Evolutionary conservation across 1,284 basidiomycete genomes (phyloP), one percentile per base, ranked within the genome.

Genomic region (Tilletia caries): DNA sequence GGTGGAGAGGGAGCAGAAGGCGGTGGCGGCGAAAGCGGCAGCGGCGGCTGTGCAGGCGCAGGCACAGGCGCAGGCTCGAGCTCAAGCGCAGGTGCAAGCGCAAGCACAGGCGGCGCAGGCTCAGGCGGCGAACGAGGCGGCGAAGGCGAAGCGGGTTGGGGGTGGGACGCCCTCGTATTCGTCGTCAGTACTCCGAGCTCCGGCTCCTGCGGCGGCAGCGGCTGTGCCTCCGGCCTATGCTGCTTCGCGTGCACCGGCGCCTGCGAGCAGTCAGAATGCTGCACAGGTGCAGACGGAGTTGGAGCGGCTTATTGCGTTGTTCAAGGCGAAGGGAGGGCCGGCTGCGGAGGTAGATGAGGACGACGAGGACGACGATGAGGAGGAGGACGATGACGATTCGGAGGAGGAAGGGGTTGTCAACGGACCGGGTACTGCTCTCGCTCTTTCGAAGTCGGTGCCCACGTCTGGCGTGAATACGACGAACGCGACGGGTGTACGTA

Each of bases 261-360:
- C n/a, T 29, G 13, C 52, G 25, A 54, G 5, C 52, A 54, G 29
- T 23, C 23, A 54, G 52, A 70, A 67, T 72, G 65, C 41, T 73
- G 37, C 34, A 65, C 58, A 62, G n/a, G 58, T 78, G 62, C 75
- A 78, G 66, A 70, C 74, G 20, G 75, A 78, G 50, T 52, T 78
- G 37, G 77, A 78, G 52, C 74, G 75, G 46, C 71, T 78, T 12
- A 73, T 78, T 20, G 77, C 77, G 4, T 75, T 74, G 67, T 73
- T 78, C 2, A 73, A 74, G n/a, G 71, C 71, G 25, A 70, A 71
- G 27, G 73, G 71, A n/a, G 71, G 68, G 46, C 65, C 68, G n/a
- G 68, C 46, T 10, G 68, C 68, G 27, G 71, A 73, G 18, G 71
- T 71, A 8, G 73, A 71, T 20, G 71, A 70, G 15, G 71, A 74